These are phyloP conservation scores for Cladosporium sp. DNA, from an alignment of 2,329 filamentous ascomycete genomes.

Conservation along the genomic window DNA sequence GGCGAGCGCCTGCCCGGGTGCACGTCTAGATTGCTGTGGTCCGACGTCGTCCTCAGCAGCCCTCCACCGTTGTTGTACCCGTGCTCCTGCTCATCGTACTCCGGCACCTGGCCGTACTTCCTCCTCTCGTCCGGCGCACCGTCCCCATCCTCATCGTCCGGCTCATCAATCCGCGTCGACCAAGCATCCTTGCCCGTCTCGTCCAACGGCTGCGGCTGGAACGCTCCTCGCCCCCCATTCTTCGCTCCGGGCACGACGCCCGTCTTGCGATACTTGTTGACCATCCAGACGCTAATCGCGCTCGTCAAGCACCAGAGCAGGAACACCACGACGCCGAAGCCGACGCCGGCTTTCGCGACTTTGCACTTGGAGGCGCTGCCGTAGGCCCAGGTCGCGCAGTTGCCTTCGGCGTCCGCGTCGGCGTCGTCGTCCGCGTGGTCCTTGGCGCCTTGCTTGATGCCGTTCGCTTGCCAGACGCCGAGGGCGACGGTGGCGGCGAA, in stretches of 20 bases:
- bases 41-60: constrained; percentile 35
- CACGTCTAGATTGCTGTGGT: constrained; percentile 25
- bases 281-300: constrained; percentile 49
- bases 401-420: constrained; percentile 29
- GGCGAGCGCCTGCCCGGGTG: constrained; percentile 33
- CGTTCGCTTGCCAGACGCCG: constrained; percentile 50
- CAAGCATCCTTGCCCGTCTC: constrained; percentile 41
- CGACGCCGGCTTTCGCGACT: constrained; percentile 49
- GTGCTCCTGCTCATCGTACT: constrained; percentile 37
- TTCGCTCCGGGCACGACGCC: constrained; percentile 44
- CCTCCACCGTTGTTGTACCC: constrained; percentile 16
- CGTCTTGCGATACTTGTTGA: constrained; percentile 51
- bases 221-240: constrained; percentile 20
- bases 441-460: constrained; percentile 45
- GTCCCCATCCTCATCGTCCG: constrained; percentile 32
- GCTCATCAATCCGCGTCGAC: constrained; percentile 37
- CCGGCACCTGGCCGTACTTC: constrained; percentile 45
- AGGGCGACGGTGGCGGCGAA: constrained; percentile 53
- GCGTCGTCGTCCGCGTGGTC: constrained; percentile 19
- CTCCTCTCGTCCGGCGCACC: constrained; percentile 37
- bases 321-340: constrained; percentile 52
- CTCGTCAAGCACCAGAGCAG: constrained; percentile 49
- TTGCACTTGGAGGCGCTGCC: constrained; percentile 51
- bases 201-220: constrained; percentile 24
- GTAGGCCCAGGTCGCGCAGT: constrained; percentile 51